phyloP scores from a whole-genome alignment of 345 rosid species.

The Turnera subulata region DNA sequence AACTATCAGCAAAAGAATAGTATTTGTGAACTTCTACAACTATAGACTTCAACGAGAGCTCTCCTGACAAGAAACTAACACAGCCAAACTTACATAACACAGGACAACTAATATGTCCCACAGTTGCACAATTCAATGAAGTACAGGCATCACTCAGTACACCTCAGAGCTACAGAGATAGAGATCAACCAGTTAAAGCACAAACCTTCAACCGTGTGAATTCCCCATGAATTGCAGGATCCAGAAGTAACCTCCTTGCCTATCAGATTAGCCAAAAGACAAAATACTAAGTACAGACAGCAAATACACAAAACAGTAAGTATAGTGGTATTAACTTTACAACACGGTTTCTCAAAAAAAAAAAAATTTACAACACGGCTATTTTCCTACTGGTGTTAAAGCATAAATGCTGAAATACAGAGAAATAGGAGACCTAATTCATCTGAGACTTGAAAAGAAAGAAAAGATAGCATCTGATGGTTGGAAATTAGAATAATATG shows the following conservation, averaged over 20 bases:
- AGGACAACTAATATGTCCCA: not conserved
- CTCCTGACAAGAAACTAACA: not conserved
- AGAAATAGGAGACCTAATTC: not conserved
- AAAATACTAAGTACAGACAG: not conserved
- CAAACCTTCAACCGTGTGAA: slow-evolving; percentile 84
- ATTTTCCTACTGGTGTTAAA: too few relatives aligned
- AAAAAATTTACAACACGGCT: too few relatives aligned
- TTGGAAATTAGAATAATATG: too few relatives aligned
- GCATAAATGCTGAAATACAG: not conserved
- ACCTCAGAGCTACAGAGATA: not conserved
- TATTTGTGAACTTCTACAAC: not conserved
- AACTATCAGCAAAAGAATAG: not conserved
- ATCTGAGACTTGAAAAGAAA: not conserved
- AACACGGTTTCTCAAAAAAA: too few relatives aligned
- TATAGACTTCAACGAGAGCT: not conserved
- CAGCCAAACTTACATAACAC: not conserved
- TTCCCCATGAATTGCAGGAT: slow-evolving; percentile 97
- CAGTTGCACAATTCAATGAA: not conserved
- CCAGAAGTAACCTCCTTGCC: slow-evolving; percentile 90
- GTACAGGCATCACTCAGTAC: not conserved
- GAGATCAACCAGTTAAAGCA: slow-evolving; percentile 14
- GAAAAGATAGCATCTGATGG: not conserved
- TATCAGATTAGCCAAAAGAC: slow-evolving; percentile 28
- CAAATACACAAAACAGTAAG: not conserved
- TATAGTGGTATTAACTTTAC: too few relatives aligned